Base-by-base conservation (phyloP, 768 basidiomycete species). In the Gloeopeniophorella convolvens region DNA sequence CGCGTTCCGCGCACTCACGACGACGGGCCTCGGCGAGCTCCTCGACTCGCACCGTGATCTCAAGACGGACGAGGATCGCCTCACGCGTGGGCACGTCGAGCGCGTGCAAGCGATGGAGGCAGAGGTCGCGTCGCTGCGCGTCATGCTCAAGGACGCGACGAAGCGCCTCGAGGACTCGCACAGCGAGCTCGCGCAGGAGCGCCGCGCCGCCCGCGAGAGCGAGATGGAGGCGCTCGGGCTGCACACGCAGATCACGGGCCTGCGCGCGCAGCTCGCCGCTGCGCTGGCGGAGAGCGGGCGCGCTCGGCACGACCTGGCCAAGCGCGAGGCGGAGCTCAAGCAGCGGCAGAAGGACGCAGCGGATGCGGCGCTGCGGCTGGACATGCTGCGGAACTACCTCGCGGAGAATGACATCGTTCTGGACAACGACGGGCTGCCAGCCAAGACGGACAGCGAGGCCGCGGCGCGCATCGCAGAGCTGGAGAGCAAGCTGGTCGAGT, bases 11-110 rank as follows among this genome's bases (percentile, higher is more conserved):
- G 85, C 87, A 18, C 71, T 92, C 44, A 93, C 93, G 2, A 95
- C 90, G 2, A 82, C 84, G 40, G 78, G 84, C 60, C 76, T 96
- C 3, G 92, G 91, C 20, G 81, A 94, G 63, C 73, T 96, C 16
- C 72, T 96, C 39, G 89, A 94, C 63, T 83, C 86, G 2, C 93
- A 95, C 70, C 80, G 84, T 30, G 88, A 90, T 60, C 73, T 93
- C 44, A 81, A 79, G 65, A 78, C 84, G 11, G 91, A 92, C 60
- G 90, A 96, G 62, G 88, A 89, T 58, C 78, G 89, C 23, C 55
- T 80, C 18, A 65, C 76, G 27, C 79, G 86, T 26, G 89, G 82
- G 3, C 86, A 94, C 62, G 75, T 77, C 24, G 94, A 96, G 63
- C 89, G 89, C 67, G 64, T 90, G 5, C 76, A 82, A 53, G 89